Conservation (phyloP, 2,329 filamentous ascomycete genomes). For the Helotiales sp. region DNA sequence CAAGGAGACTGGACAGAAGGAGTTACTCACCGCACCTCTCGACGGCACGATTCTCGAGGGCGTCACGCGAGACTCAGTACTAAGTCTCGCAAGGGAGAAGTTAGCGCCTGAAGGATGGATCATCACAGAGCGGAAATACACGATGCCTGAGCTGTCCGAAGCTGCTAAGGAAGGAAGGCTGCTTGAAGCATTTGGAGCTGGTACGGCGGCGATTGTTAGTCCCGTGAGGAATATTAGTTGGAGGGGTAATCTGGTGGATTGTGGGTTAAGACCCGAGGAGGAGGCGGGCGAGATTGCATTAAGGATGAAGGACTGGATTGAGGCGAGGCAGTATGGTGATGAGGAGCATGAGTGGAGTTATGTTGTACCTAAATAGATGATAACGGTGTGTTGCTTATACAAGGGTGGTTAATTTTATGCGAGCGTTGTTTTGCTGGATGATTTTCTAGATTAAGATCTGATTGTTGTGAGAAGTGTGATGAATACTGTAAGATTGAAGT, state of each 20-base stretch:
- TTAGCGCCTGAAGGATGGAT: constrained; percentile 87
- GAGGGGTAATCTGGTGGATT: constrained; percentile 80
- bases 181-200: constrained; percentile 90
- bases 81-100: constrained; percentile 83
- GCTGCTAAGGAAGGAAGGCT: constrained; percentile 84
- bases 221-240: constrained; percentile 90
- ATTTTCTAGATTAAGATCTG: not conserved
- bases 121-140: constrained; percentile 86
- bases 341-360: constrained; percentile 92
- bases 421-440: constrained; percentile 1
- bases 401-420: constrained; percentile 1
- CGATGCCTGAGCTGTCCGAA: constrained; percentile 83
- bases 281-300: constrained; percentile 87
- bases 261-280: constrained; percentile 78
- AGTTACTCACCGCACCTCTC: constrained; percentile 91
- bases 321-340: constrained; percentile 92
- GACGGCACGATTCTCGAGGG: constrained; percentile 97
- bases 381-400: constrained; percentile 9
- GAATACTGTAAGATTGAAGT: too few species aligned
- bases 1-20: constrained; percentile 86
- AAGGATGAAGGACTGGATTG: constrained; percentile 96
- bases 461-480: not conserved
- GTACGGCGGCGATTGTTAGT: constrained; percentile 92
- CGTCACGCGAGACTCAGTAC: constrained; percentile 89
- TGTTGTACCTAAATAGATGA: constrained; percentile 37